A percentile compares a stretch with the other conserved stretches of the same genome.
phyloP scores from a whole-genome alignment of 1,139 yeast species.

The Geotrichum klebahnii region DNA sequence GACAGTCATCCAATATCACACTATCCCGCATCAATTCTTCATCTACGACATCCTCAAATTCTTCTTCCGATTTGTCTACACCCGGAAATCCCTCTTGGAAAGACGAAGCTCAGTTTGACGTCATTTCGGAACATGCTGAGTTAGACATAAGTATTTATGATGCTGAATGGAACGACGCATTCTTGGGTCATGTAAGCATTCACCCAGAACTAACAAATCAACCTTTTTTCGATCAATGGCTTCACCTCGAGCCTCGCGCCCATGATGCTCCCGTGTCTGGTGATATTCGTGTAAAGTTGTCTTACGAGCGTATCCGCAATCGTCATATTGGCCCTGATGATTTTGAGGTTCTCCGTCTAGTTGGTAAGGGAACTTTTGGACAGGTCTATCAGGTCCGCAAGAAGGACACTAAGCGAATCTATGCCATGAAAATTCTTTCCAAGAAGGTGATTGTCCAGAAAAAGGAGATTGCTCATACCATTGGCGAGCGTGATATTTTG shows the following conservation, averaged over 20 bases:
- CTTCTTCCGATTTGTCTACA: slow-evolving; percentile 1
- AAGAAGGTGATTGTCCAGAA: slow-evolving; percentile 92
- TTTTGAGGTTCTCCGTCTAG: slow-evolving; percentile 79
- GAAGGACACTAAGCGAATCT: slow-evolving; percentile 79
- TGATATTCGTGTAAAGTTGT: slow-evolving; percentile 67
- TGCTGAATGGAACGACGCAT: slow-evolving; percentile 72
- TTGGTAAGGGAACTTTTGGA: slow-evolving; percentile 97
- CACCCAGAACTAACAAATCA: slow-evolving; percentile 58
- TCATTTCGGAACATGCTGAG: slow-evolving; percentile 66
- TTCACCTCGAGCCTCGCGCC: slow-evolving; percentile 65
- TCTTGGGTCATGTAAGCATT: slow-evolving; percentile 77
- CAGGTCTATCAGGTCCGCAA: slow-evolving; percentile 94
- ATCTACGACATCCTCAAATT: slow-evolving; percentile 30
- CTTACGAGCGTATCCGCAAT: slow-evolving; percentile 64
- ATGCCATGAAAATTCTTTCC: slow-evolving; percentile 94
- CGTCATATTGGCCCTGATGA: slow-evolving; percentile 88
- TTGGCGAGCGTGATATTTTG: slow-evolving; percentile 90
- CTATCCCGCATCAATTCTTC: slow-evolving; percentile 8
- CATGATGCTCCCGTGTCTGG: slow-evolving; percentile 76
- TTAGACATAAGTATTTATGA: slow-evolving; percentile 86
- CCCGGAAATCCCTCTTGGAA: slow-evolving; percentile 70
- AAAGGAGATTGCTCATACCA: slow-evolving; percentile 95
- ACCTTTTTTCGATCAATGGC: slow-evolving; percentile 57
- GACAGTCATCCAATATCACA: slow-evolving; percentile 51
- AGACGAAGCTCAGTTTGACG: slow-evolving; percentile 89